These are phyloP conservation scores for Handroanthus guayacan DNA, from an alignment of 257 asterid genomes.

Conservation along the genomic window DNA sequence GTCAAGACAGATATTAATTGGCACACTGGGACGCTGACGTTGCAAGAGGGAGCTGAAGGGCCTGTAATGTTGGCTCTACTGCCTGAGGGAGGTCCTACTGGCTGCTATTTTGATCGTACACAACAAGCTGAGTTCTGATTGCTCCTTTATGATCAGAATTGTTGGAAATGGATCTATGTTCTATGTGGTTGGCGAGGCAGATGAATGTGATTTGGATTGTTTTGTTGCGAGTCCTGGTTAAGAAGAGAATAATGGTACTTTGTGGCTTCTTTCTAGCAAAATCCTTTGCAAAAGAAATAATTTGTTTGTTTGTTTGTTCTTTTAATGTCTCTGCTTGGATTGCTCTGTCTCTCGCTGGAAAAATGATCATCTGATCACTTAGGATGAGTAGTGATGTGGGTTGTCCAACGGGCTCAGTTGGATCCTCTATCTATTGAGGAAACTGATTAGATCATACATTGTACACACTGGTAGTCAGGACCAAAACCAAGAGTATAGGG, in stretches of 20 bases:
- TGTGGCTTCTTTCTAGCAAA: not conserved
- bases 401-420: no score
- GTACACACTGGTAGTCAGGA: no score
- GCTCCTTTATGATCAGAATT: not conserved
- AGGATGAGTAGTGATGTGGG: not conserved
- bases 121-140: constrained; percentile 58
- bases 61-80: constrained; percentile 71
- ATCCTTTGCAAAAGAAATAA: not conserved
- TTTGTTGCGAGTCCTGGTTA: not conserved
- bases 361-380: not conserved
- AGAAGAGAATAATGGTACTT: not conserved
- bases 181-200: not conserved
- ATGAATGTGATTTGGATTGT: not conserved
- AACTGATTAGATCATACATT: no score
- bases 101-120: constrained; percentile 75
- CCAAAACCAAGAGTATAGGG: no score
- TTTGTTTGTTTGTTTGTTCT: not conserved
- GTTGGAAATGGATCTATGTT: not conserved
- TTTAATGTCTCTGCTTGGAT: not conserved
- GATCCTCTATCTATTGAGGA: no score
- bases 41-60: constrained; percentile 77
- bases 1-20: constrained; percentile 76
- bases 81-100: constrained; percentile 73
- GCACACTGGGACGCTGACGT: constrained; percentile 63
- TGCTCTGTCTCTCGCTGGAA: not conserved